Evolutionary conservation across 1,284 basidiomycete species (phyloP).

Genomic region (Moesziomyces aphidis): DNA sequence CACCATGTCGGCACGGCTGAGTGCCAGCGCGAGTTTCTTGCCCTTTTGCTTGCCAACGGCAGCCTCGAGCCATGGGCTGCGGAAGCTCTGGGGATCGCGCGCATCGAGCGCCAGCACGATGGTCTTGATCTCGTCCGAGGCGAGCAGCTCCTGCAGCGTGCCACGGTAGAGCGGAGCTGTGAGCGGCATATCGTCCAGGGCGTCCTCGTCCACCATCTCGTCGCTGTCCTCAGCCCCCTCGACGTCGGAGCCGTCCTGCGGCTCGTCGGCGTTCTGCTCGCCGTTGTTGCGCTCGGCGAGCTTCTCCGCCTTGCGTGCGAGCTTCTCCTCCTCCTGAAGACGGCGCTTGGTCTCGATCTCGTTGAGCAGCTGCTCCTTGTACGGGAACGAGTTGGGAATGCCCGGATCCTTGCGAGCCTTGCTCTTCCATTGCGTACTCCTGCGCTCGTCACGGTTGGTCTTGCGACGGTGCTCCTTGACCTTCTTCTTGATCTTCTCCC

Average conservation of each 20-base stretch:
- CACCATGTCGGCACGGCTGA: constrained; percentile 59
- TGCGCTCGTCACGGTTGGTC: constrained; percentile 77
- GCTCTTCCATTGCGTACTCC: constrained; percentile 82
- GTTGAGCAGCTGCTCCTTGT: constrained; percentile 94
- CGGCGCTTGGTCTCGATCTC: constrained; percentile 72
- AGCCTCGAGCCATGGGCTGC: constrained; percentile 54
- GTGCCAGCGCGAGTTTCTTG: constrained; percentile 45
- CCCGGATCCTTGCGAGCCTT: constrained; percentile 85
- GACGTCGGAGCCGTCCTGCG: constrained; percentile 14
- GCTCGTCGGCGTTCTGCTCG: constrained; percentile 12
- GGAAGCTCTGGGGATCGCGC: constrained; percentile 59
- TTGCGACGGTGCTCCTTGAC: constrained; percentile 66
- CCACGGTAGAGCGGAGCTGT: constrained; percentile 43
- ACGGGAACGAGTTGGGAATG: constrained; percentile 96
- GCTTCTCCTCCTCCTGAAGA: constrained; percentile 44
- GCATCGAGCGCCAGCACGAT: constrained; percentile 58
- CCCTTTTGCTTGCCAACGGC: constrained; percentile 19
- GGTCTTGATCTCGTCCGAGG: constrained; percentile 43
- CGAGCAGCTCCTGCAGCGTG: constrained; percentile 41
- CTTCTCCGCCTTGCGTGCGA: constrained; percentile 39
- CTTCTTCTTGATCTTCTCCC: constrained; percentile 65
- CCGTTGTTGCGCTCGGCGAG: constrained; percentile 34
- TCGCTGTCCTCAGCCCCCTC: constrained; percentile 38
- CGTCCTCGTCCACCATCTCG: constrained; percentile 33
- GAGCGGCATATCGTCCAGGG: constrained; percentile 38